Evolutionary conservation across 768 basidiomycete genomes (phyloP).

Genomic region (Hericium erinaceus): DNA sequence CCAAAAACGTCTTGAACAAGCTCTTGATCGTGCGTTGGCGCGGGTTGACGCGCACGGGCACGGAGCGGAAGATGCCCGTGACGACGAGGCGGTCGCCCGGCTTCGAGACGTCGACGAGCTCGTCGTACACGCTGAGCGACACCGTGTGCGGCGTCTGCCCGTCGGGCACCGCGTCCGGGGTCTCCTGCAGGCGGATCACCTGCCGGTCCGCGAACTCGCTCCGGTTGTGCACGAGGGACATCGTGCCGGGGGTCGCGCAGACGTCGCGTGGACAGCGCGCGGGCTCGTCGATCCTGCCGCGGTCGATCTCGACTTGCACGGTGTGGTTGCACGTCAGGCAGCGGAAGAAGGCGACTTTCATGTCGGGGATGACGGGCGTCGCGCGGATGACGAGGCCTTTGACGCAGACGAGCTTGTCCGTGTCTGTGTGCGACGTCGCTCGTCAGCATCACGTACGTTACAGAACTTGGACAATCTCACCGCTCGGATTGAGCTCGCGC

Average conservation of each 20-base stretch:
- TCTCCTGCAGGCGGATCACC: conserved; percentile 92
- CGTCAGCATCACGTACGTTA: neutral
- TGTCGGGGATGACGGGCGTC: conserved; percentile 96
- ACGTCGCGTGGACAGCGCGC: conserved; percentile 87
- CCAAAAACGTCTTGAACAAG: conserved; percentile 95
- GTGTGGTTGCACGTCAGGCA: conserved; percentile 94
- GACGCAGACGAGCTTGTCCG: conserved; percentile 93
- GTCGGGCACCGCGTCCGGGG: conserved; percentile 94
- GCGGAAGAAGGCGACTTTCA: conserved; percentile 98
- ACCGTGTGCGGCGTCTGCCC: conserved; percentile 98
- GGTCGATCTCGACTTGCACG: conserved; percentile 93
- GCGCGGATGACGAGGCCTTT: conserved; percentile 97
- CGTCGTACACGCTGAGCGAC: conserved; percentile 94
- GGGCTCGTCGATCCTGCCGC: conserved; percentile 96
- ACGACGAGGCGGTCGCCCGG: conserved; percentile 90
- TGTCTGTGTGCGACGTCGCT: conserved; percentile 45
- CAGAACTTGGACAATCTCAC: conserved; percentile 31
- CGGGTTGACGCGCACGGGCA: conserved; percentile 93
- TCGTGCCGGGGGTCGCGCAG: conserved; percentile 79
- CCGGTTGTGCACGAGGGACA: conserved; percentile 94
- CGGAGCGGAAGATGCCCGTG: conserved; percentile 90
- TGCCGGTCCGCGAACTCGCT: conserved; percentile 95
- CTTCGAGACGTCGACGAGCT: conserved; percentile 92
- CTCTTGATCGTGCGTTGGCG: conserved; percentile 87
- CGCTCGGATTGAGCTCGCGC: conserved; percentile 89